Percentiles rank a stretch among this genome's conserved stretches.
phyloP scores from a whole-genome alignment of 129 eudicot genomes.

The Centaurea solstitialis region DNA sequence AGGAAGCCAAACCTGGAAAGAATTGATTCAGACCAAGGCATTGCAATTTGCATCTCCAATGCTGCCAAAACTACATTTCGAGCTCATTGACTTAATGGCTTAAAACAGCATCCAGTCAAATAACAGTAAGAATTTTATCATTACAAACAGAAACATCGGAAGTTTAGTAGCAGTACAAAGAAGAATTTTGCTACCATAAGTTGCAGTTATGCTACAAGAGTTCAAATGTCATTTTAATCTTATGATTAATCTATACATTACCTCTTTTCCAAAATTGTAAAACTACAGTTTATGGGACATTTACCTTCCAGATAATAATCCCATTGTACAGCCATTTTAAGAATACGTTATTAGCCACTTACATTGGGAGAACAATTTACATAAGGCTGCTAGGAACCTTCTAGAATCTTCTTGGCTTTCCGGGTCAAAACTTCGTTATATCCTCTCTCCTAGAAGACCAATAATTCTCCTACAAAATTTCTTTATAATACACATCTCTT shows the following conservation, averaged over 20 bases:
- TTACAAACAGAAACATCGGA: neutral
- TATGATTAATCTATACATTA: slow-evolving; percentile 17
- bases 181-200: slow-evolving; percentile 9
- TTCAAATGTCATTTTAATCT: neutral
- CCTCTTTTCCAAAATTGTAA: slow-evolving; percentile 10
- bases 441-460: slow-evolving; percentile 19
- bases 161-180: slow-evolving; percentile 15
- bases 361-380: neutral
- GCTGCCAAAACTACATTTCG: neutral
- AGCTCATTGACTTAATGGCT: neutral
- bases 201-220: neutral
- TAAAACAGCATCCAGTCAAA: neutral
- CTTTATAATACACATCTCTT: slow-evolving; percentile 20
- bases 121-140: neutral
- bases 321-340: neutral
- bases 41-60: neutral
- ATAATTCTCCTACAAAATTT: slow-evolving; percentile 39
- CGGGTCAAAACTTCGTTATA: slow-evolving; percentile 17
- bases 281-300: slow-evolving; percentile 4
- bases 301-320: neutral
- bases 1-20: neutral
- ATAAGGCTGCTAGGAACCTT: neutral
- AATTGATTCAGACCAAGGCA: neutral
- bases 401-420: neutral
- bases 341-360: neutral